phyloP scores from a whole-genome alignment of 805 yeast species.

The Cyberlindnera nakhonratchasimensis region DNA sequence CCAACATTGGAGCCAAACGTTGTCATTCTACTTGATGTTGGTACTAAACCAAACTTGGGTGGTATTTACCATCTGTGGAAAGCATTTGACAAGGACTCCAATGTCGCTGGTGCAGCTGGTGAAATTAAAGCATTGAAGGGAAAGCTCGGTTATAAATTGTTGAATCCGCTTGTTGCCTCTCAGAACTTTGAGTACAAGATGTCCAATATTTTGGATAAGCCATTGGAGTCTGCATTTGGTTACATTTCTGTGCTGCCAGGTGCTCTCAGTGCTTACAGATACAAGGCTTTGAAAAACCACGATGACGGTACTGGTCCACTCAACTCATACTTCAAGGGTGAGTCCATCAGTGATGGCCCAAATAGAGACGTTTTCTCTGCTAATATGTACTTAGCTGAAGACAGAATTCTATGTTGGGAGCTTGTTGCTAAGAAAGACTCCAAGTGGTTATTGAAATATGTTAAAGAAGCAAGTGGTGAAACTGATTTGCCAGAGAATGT shows the following conservation, averaged over 20 bases:
- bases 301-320: conserved; percentile 93
- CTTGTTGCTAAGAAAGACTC: conserved; percentile 80
- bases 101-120: conserved; percentile 99
- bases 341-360: conserved; percentile 51
- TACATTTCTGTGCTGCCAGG: conserved; percentile 94
- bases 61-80: conserved; percentile 96
- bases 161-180: conserved; percentile 92
- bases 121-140: conserved; percentile 96
- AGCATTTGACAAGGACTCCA: conserved; percentile 92
- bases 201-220: conserved; percentile 95
- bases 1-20: conserved; percentile 91
- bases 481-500: conserved; percentile 95
- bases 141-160: conserved; percentile 70
- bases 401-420: conserved; percentile 95
- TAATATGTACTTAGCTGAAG: conserved; percentile 96
- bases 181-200: conserved; percentile 96
- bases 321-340: conserved; percentile 87
- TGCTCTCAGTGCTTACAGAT: conserved; percentile 92
- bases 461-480: conserved; percentile 89
- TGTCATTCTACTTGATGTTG: conserved; percentile 89
- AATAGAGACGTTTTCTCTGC: conserved; percentile 85
- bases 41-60: conserved; percentile 87
- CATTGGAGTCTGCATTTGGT: conserved; percentile 88
- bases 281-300: conserved; percentile 78
- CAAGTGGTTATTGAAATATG: conserved; percentile 88